These are phyloP conservation scores for Claviceps capensis DNA, from an alignment of 2,329 filamentous ascomycete species.

Conservation along the genomic window DNA sequence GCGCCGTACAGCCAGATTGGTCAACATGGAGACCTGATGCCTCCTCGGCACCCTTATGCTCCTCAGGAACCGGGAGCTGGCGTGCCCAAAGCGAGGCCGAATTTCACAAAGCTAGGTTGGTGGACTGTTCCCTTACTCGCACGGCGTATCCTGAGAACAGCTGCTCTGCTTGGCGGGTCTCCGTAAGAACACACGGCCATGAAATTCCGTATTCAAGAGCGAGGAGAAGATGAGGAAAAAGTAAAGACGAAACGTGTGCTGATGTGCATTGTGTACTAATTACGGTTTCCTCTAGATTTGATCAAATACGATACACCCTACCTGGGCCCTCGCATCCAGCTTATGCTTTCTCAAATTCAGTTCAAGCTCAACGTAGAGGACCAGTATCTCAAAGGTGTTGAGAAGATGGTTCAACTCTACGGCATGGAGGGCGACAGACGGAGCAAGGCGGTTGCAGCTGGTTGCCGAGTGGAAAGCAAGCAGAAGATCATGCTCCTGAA, in stretches of 20 bases:
- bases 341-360: conserved; percentile 96
- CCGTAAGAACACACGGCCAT: not conserved
- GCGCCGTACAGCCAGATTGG: conserved; percentile 42
- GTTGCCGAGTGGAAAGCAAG: conserved; percentile 81
- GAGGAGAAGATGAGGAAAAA: not conserved
- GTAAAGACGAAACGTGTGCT: not conserved
- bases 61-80: conserved; percentile 50
- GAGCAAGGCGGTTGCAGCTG: conserved; percentile 85
- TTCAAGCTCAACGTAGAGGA: conserved; percentile 99
- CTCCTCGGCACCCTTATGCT: conserved; percentile 65
- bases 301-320: conserved; percentile 98
- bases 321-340: conserved; percentile 90
- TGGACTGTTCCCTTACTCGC: conserved; percentile 5
- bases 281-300: conserved; percentile 48
- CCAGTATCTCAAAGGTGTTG: conserved; percentile 95
- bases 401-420: conserved; percentile 98
- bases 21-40: conserved; percentile 61
- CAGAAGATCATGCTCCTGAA: conserved; percentile 95
- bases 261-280: not conserved
- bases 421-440: conserved; percentile 95
- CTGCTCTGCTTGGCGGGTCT: not conserved
- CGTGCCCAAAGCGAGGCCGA: conserved; percentile 63
- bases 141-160: too few species aligned
- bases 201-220: not conserved
- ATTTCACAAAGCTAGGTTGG: conserved; percentile 92